Base-by-base conservation (phyloP, 306 rosid species). In the Argentina anserina region DNA sequence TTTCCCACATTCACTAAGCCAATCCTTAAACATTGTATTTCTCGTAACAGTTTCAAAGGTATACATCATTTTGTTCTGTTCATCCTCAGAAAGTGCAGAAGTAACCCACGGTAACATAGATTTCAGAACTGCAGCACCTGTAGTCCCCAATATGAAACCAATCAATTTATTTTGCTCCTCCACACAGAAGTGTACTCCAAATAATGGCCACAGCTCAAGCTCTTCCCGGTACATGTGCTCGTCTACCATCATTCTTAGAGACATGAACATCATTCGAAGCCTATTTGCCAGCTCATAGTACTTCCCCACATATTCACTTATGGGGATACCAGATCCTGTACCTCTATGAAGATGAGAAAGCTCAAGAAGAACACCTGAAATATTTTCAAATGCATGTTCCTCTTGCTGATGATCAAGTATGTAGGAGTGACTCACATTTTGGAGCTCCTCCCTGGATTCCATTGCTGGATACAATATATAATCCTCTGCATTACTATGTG, bases 401-500 rank as follows among this genome's bases (percentile, higher is more conserved):
- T 89, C 98, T 76, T 91, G 95, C 78, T 86, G 86, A 85, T 91
- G 97, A 76, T 91, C 98, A 73, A 89, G 81, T 7, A 78, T 94
- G 82, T 89, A 86, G 6, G 95, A 94, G 83, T 94, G 92, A 73
- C 96, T 89, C 56, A 91, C 96, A 62, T 89, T 91, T 73, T 87
- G 92, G 83, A 94, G 90, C 36, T 90, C 53, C 80, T 85, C 98
- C 81, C 85, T 89, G 80, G 97, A 94, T 89, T 94, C 97, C 79
- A 94, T 68, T 12, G 97, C 97, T 10, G 97, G 97, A 83, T 91
- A 91, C 72, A 91, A 95, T 71, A 94, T 87, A 76, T 86, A 89
- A 69, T 89, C 98, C 79, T 94, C 95, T 52, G 97, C 96, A 80
- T 94, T 91, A 76, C 96, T 91, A 77, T 94, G 98, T 80, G 97